These are phyloP conservation scores for Cladophialophora exuberans DNA, from an alignment of 2,329 filamentous ascomycete species.

Conservation along the genomic window DNA sequence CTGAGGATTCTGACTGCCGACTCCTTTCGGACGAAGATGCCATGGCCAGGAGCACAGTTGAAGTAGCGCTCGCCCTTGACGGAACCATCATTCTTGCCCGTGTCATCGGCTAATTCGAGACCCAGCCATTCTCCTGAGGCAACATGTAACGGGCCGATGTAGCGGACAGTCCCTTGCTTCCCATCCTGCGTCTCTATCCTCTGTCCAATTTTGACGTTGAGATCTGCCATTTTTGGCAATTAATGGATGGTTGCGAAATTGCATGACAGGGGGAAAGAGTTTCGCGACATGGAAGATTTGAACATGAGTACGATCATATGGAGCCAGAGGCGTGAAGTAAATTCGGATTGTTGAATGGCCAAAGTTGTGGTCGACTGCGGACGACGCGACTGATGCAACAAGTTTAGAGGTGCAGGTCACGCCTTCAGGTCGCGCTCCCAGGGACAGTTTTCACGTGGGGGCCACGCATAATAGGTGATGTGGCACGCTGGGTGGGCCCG, in stretches of 20 bases:
- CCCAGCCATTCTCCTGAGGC: slow-evolving; percentile 85
- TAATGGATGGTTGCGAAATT: slow-evolving; percentile 5
- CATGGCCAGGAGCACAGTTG: slow-evolving; percentile 68
- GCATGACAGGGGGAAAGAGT: slow-evolving; percentile 20
- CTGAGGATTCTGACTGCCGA: slow-evolving; percentile 64
- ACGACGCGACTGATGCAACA: too few relatives aligned
- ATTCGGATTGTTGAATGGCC: too few relatives aligned
- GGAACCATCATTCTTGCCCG: slow-evolving; percentile 91
- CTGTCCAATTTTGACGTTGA: slow-evolving; percentile 62
- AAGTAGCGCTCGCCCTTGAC: slow-evolving; percentile 90
- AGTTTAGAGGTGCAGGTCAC: too few relatives aligned
- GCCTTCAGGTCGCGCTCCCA: too few relatives aligned
- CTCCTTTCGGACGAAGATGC: slow-evolving; percentile 84
- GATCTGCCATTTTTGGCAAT: slow-evolving; percentile 39
- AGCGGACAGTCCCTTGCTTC: slow-evolving; percentile 76
- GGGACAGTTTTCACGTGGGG: too few relatives aligned
- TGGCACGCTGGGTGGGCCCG: too few relatives aligned
- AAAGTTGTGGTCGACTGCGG: too few relatives aligned
- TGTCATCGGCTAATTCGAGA: slow-evolving; percentile 78
- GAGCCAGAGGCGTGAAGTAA: not conserved
- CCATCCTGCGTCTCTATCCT: slow-evolving; percentile 78
- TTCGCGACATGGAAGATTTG: not conserved
- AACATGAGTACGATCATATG: not conserved
- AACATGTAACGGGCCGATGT: slow-evolving; percentile 76
- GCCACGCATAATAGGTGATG: too few relatives aligned